A percentile compares a stretch with the other conserved stretches of the same genome.
phyloP scores from a whole-genome alignment of 2,329 filamentous ascomycete genomes.

The Talaromyces atroroseus region DNA sequence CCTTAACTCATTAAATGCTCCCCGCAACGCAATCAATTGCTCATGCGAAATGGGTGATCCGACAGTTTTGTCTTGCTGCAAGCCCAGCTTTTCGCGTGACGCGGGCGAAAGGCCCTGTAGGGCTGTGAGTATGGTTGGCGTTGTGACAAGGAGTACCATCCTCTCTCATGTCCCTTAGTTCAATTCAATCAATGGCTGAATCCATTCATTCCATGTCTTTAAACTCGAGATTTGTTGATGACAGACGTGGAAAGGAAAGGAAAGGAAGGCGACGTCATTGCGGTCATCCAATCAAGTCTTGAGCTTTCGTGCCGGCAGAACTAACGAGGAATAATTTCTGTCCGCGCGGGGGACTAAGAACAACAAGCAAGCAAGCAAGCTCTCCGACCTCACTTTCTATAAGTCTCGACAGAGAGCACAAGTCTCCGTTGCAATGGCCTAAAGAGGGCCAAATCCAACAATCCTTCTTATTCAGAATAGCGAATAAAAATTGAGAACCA shows the following conservation, averaged over 20 bases:
- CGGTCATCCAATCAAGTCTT: not conserved
- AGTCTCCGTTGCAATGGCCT: not conserved
- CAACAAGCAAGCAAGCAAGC: not conserved
- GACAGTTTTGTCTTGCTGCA: constrained; percentile 23
- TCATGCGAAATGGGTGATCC: constrained; percentile 39
- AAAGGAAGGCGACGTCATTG: constrained; percentile 9
- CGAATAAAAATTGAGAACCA: no score
- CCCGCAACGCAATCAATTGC: constrained; percentile 35
- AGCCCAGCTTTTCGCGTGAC: constrained; percentile 28
- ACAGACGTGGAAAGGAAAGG: constrained; percentile 12
- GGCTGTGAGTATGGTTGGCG: constrained; percentile 34
- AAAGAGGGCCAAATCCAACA: not conserved
- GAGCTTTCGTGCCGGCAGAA: not conserved
- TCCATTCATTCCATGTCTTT: no score
- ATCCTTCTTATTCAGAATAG: no score
- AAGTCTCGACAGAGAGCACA: not conserved
- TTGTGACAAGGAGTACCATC: constrained; percentile 42
- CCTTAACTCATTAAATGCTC: constrained; percentile 16
- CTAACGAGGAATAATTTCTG: not conserved
- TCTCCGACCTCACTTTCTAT: not conserved
- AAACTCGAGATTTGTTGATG: not conserved
- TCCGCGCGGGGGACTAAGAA: not conserved
- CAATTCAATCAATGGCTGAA: not conserved
- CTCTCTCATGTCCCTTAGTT: not conserved
- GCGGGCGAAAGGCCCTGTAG: constrained; percentile 31